Percentiles rank a stretch among this genome's conserved stretches.
Conservation (phyloP, 2,329 filamentous ascomycete species). For the Phialophora macrospora region DNA sequence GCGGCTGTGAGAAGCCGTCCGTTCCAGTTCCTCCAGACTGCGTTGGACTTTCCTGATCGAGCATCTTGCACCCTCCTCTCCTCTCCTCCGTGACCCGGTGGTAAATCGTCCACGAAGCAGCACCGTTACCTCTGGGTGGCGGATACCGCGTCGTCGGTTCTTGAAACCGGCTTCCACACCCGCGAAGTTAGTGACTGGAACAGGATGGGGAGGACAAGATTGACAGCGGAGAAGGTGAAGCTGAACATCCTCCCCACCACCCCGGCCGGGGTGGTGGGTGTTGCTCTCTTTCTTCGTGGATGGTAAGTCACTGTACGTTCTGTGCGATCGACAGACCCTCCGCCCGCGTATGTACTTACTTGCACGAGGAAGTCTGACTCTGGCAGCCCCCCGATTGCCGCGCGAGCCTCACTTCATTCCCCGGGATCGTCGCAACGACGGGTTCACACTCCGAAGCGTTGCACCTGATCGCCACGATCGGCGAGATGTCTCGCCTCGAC, state of each 20-base stretch:
- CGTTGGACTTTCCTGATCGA: not conserved
- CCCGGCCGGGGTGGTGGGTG: not conserved
- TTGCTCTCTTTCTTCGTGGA: not conserved
- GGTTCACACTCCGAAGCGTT: not conserved
- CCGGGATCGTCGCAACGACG: not conserved
- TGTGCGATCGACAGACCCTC: conserved; percentile 11
- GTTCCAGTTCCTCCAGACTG: not conserved
- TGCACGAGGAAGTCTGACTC: too few relatives aligned
- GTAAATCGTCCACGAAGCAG: not conserved
- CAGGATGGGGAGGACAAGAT: conserved; percentile 4
- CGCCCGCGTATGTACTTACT: not conserved
- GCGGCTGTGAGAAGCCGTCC: not conserved
- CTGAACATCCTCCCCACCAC: not conserved
- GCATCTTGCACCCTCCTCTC: not conserved
- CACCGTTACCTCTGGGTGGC: not conserved
- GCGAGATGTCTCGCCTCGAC: conserved; percentile 24
- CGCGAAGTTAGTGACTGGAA: conserved; percentile 7
- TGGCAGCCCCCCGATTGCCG: conserved; percentile 1
- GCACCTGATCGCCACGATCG: conserved; percentile 18
- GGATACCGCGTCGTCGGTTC: conserved; percentile 5
- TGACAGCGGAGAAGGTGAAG: not conserved
- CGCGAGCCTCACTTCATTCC: conserved; percentile 18
- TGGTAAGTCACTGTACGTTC: not conserved
- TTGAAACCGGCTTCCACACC: conserved; percentile 16
- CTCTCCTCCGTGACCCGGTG: not conserved